Conservation (phyloP, 331 rosid species). For the Pyrus hybrid region DNA sequence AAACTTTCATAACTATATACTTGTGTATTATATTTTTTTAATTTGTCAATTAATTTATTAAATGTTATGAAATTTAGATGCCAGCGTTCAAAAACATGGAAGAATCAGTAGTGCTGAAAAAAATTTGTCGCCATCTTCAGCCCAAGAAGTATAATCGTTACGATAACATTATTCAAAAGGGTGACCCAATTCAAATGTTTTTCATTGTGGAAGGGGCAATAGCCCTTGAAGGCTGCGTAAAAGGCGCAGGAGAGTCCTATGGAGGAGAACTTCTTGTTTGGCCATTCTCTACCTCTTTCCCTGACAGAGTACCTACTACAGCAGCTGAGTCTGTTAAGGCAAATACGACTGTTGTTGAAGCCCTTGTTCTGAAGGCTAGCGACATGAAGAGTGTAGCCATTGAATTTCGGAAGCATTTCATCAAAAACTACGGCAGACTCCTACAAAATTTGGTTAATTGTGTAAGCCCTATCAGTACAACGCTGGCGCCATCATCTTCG, state of each 20-base stretch:
- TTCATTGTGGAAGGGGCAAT: background rate
- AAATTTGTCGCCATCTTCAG: background rate
- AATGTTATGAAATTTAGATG: no score
- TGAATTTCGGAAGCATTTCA: background rate
- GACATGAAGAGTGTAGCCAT: background rate
- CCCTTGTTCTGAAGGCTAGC: background rate
- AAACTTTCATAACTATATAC: no score
- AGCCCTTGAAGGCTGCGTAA: background rate
- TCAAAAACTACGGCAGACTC: background rate
- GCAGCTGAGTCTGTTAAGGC: background rate
- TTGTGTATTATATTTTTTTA: no score
- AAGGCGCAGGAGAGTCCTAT: background rate
- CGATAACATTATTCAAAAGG: background rate
- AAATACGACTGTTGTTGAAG: background rate
- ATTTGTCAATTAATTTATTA: no score
- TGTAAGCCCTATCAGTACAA: no score
- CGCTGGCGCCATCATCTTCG: no score
- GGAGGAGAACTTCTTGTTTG: background rate
- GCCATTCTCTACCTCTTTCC: background rate
- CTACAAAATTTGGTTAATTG: no score
- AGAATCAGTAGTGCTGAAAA: fast-evolving
- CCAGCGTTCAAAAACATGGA: background rate
- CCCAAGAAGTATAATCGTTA: background rate
- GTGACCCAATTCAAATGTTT: background rate
- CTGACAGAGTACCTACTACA: background rate